Evolutionary conservation across 1,139 yeast genomes (phyloP).

Genomic region (Nadsonia commutata): DNA sequence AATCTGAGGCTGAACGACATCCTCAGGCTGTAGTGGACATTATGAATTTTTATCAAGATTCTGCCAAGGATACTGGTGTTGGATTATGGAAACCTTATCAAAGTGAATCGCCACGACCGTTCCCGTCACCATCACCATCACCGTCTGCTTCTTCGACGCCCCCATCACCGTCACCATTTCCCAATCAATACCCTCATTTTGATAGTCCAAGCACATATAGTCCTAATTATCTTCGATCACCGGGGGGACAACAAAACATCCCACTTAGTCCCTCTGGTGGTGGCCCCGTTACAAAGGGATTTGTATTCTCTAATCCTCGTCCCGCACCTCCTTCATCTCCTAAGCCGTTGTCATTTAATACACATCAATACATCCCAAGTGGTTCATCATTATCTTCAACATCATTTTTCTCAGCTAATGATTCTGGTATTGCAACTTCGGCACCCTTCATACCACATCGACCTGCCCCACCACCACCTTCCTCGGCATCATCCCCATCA

Average conservation of each 20-base stretch:
- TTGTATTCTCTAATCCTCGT: neutral
- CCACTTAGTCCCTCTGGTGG: too few relatives aligned
- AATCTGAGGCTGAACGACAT: conserved; percentile 72
- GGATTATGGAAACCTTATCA: conserved; percentile 5
- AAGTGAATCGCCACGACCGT: too few relatives aligned
- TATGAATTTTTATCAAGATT: conserved; percentile 72
- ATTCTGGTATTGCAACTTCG: neutral
- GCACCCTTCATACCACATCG: conserved; percentile 3
- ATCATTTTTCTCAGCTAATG: neutral
- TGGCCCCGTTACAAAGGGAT: too few relatives aligned
- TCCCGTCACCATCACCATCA: neutral
- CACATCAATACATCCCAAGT: too few relatives aligned
- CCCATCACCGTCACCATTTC: too few relatives aligned
- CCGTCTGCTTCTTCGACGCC: too few relatives aligned
- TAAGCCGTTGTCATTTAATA: too few relatives aligned
- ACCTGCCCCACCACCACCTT: conserved; percentile 12
- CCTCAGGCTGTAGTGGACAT: conserved; percentile 93
- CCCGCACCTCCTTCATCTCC: neutral
- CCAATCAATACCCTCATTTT: too few relatives aligned
- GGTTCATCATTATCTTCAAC: neutral
- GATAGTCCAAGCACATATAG: too few relatives aligned
- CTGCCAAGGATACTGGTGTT: conserved; percentile 24
- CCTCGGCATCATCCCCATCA: conserved; percentile 7
- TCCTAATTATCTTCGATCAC: too few relatives aligned
- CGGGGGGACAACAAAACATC: too few relatives aligned